phyloP scores from a whole-genome alignment of 2,329 filamentous ascomycete species.

The Anthostomella pinea region DNA sequence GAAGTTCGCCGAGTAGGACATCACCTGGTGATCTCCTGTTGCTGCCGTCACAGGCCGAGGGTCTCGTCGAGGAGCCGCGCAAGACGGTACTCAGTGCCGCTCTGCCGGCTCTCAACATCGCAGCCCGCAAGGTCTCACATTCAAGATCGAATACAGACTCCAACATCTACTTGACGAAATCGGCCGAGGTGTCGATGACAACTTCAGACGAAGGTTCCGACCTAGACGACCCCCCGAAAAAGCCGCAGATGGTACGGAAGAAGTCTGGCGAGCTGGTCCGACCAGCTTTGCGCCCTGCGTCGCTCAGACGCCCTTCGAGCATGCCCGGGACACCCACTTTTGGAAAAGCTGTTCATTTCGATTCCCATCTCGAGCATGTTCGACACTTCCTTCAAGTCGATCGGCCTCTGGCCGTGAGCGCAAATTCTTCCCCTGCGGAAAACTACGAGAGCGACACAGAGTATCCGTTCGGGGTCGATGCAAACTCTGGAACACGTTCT shows the following conservation, averaged over 20 bases:
- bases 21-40: slow-evolving; percentile 37
- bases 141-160: slow-evolving; percentile 57
- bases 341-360: slow-evolving; percentile 97
- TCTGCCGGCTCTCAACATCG: slow-evolving; percentile 40
- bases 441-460: slow-evolving; percentile 82
- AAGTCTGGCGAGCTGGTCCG: slow-evolving; percentile 97
- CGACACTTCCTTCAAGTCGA: slow-evolving; percentile 94
- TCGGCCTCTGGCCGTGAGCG: slow-evolving; percentile 91
- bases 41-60: slow-evolving; percentile 34
- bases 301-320: slow-evolving; percentile 82
- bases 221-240: slow-evolving; percentile 54
- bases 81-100: slow-evolving; percentile 48
- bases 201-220: slow-evolving; percentile 63
- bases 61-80: slow-evolving; percentile 38
- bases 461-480: slow-evolving; percentile 73
- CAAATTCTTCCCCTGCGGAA: slow-evolving; percentile 87
- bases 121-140: slow-evolving; percentile 45
- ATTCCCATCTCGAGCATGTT: slow-evolving; percentile 93
- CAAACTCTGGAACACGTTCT: slow-evolving; percentile 38
- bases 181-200: slow-evolving; percentile 47
- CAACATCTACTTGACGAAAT: slow-evolving; percentile 43
- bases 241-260: slow-evolving; percentile 93
- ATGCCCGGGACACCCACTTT: slow-evolving; percentile 97
- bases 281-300: slow-evolving; percentile 78
- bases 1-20: slow-evolving; percentile 50